Evolutionary conservation across 805 yeast species (phyloP), one percentile per base, ranked within the genome.

Genomic region (Candida dendrica): DNA sequence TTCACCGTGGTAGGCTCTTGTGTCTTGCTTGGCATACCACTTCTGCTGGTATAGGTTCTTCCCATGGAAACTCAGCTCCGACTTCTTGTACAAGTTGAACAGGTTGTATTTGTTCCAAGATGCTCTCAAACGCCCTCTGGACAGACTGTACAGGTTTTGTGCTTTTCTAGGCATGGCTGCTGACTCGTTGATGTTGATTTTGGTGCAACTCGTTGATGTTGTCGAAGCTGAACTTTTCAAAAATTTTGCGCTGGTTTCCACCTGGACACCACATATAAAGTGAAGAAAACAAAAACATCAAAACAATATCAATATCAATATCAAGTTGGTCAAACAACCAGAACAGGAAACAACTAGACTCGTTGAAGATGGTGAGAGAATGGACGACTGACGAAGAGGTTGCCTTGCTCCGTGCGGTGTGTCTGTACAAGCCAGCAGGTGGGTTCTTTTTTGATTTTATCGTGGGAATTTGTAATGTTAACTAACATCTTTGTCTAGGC

Each of bases 1-100:
- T 57, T 93, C 98, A 53, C 98, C 98, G 61, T 91, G 98, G 62
- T 91, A 91, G 1, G 91, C 83, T 65, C 98, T 78, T 7, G 97
- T 82, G 59, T 90, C 96, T 59, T 79, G 83, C 63, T 93, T 91
- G 40, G 96, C 82, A 6, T 73, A 66, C 91, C 95, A 93, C 65
- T 89, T 88, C 63, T 91, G 95, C 64, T 87, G 95, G 65, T 73
- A 93, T 45, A 87, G 69, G n/a, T 95, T 78, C 63, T 76, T 75
- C 4, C 79, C 72, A 47, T 71, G 68, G 58, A 75, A 75, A 42
- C 61, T 67, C 30, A 74, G 65, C 46, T 71, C 71, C 37, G 78
- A 71, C 62, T 83, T 85, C 70, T 89, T 84, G 71, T 83, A 79
- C 54, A 89, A 59, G 57, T 93, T 93, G 77, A 87, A 93, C 60